These are phyloP conservation scores for Pelargonium fulgidum DNA, from an alignment of 441 rosid species.

Conservation along the genomic window DNA sequence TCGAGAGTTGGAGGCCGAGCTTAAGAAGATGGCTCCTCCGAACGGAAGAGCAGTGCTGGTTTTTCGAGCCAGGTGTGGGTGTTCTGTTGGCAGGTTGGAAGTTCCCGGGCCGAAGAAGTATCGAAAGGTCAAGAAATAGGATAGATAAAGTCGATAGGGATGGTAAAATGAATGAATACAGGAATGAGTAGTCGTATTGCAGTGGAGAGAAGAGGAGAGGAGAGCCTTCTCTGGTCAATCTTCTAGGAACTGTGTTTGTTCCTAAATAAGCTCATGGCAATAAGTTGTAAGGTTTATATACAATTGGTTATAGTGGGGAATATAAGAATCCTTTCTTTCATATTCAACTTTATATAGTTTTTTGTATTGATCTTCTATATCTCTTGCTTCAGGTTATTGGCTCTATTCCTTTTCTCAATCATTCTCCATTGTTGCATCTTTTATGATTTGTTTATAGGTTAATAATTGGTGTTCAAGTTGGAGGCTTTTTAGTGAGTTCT, in stretches of 20 bases:
- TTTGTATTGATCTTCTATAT: constrained; percentile 15
- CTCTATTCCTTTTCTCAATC: constrained; percentile 15
- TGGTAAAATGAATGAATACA: constrained; percentile 27
- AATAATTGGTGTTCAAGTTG: background rate
- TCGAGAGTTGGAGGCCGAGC: constrained; percentile 65
- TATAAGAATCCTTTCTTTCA: constrained; percentile 34
- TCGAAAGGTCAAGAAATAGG: constrained; percentile 73
- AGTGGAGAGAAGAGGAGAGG: constrained; percentile 16
- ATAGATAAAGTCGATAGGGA: constrained; percentile 20
- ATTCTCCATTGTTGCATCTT: background rate
- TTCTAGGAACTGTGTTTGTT: constrained; percentile 28
- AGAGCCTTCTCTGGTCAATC: constrained; percentile 38
- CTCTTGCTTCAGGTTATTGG: constrained; percentile 14
- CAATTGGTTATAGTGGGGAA: constrained; percentile 43
- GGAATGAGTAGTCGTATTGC: constrained; percentile 33
- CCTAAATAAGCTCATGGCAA: constrained; percentile 43
- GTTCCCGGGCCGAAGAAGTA: constrained; percentile 74
- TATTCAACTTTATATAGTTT: constrained; percentile 22
- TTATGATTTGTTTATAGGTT: background rate
- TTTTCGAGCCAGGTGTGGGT: constrained; percentile 77
- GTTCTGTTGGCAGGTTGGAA: constrained; percentile 83
- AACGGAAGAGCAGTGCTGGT: constrained; percentile 81
- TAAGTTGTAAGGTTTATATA: constrained; percentile 41
- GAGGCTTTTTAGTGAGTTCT: no score
- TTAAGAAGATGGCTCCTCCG: constrained; percentile 88